Evolutionary conservation across 306 rosid genomes (phyloP).

Genomic region (Ceratonia siliqua): DNA sequence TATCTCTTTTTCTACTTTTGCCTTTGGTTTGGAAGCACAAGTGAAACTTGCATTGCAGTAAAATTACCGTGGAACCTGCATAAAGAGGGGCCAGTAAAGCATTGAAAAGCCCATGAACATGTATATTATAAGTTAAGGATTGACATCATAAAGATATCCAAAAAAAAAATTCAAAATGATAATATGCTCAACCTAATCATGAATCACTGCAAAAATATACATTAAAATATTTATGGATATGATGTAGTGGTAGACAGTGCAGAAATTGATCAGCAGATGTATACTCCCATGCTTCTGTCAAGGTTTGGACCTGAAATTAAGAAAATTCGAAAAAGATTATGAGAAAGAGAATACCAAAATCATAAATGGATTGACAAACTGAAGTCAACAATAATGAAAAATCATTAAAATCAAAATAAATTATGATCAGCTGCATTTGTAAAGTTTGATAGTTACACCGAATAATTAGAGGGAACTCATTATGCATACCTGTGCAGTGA

Average conservation of each 20-base stretch:
- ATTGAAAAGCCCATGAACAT: conserved; percentile 95
- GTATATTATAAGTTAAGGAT: conserved; percentile 68
- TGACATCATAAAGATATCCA: conserved; percentile 26
- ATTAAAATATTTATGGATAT: conserved; percentile 63
- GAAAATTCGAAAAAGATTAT: neutral
- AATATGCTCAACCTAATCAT: conserved; percentile 18
- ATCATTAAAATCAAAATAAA: conserved; percentile 12
- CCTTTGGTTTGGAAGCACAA: conserved; percentile 24
- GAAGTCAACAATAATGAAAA: neutral
- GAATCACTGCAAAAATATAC: conserved; percentile 16
- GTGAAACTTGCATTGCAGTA: neutral
- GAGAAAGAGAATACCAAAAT: conserved; percentile 19
- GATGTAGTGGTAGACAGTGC: conserved; percentile 91
- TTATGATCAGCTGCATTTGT: neutral
- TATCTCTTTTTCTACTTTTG: neutral
- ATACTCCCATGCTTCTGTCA: conserved; percentile 88
- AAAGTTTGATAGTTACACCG: conserved; percentile 2
- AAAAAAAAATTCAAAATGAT: conserved; percentile 31
- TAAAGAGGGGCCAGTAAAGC: conserved; percentile 89
- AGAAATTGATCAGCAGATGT: conserved; percentile 75
- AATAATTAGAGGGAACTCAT: conserved; percentile 17
- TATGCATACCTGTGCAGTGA: conserved; percentile 70
- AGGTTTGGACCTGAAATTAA: conserved; percentile 79
- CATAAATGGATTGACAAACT: neutral
- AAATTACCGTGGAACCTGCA: conserved; percentile 79